Percentiles rank a stretch among this genome's conserved stretches.
phyloP scores from a whole-genome alignment of 2,329 filamentous ascomycete genomes.

The Penicillium oxalicum region DNA sequence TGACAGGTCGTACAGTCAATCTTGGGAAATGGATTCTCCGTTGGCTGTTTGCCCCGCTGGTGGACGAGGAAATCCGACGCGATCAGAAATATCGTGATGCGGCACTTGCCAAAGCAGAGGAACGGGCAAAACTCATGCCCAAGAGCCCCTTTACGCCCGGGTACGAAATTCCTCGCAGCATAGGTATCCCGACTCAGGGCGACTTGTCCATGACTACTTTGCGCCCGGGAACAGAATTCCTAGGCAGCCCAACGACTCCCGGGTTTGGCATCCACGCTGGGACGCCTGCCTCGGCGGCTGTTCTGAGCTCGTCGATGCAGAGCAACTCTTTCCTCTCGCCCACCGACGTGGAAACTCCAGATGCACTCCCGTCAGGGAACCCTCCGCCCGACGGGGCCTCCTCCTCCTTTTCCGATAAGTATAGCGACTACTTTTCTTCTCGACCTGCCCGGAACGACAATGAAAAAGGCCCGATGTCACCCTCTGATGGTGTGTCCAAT shows the following conservation, averaged over 20 bases:
- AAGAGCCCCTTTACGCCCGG: slow-evolving; percentile 58
- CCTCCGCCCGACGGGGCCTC: slow-evolving; percentile 43
- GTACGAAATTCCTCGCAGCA: slow-evolving; percentile 31
- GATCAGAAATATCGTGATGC: slow-evolving; percentile 68
- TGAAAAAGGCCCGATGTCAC: slow-evolving; percentile 47
- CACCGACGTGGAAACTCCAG: slow-evolving; percentile 25
- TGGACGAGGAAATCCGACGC: slow-evolving; percentile 82
- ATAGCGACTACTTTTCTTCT: slow-evolving; percentile 71
- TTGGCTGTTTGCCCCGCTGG: slow-evolving; percentile 81
- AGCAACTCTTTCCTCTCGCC: slow-evolving; percentile 26
- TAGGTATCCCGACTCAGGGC: slow-evolving; percentile 25
- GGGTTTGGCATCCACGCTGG: slow-evolving; percentile 73
- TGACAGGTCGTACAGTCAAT: slow-evolving; percentile 59
- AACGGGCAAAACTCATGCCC: slow-evolving; percentile 51
- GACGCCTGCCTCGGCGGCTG: slow-evolving; percentile 26
- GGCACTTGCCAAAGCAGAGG: slow-evolving; percentile 58
- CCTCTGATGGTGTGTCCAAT: slow-evolving; percentile 38
- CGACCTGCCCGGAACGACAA: slow-evolving; percentile 44
- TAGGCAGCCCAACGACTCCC: slow-evolving; percentile 61
- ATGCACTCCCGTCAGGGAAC: slow-evolving; percentile 44
- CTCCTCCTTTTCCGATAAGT: slow-evolving; percentile 54
- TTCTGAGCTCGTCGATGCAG: slow-evolving; percentile 26
- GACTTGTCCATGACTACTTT: slow-evolving; percentile 46
- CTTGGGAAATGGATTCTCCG: slow-evolving; percentile 93
- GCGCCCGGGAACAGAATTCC: slow-evolving; percentile 56